These are phyloP conservation scores for Cryptococcus jaspeensis DNA, from an alignment of 1,284 basidiomycete species.

Conservation along the genomic window DNA sequence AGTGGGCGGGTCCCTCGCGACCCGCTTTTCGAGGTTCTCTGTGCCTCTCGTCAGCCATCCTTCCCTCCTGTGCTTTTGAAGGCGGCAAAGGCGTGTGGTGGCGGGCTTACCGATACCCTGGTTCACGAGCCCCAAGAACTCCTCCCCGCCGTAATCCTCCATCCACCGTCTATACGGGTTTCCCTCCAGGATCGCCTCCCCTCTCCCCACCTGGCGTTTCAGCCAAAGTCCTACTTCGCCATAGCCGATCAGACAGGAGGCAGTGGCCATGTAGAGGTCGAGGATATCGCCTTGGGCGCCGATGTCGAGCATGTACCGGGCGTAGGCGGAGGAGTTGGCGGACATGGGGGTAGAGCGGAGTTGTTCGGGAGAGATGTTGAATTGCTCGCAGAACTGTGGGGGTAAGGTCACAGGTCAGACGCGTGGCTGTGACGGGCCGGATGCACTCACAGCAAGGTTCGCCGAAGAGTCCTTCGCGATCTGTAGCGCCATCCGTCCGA, in stretches of 20 bases:
- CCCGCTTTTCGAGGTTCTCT: constrained; percentile 65
- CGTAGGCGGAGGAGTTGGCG: constrained; percentile 72
- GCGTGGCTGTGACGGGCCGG: neutral
- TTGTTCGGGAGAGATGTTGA: constrained; percentile 64
- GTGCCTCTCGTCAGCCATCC: constrained; percentile 2
- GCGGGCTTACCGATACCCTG: constrained; percentile 64
- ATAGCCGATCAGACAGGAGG: constrained; percentile 88
- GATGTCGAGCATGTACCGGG: constrained; percentile 77
- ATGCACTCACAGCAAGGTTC: constrained; percentile 57
- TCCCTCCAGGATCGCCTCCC: constrained; percentile 60
- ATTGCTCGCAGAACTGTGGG: constrained; percentile 62
- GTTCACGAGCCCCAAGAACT: constrained; percentile 69
- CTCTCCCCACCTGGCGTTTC: constrained; percentile 58
- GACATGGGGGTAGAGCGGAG: constrained; percentile 66
- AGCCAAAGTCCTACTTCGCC: constrained; percentile 90
- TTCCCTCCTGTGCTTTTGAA: neutral
- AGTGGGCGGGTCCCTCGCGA: constrained; percentile 66
- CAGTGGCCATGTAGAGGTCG: constrained; percentile 74
- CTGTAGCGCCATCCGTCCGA: constrained; percentile 65
- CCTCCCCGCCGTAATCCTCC: constrained; percentile 70
- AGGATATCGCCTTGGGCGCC: constrained; percentile 71
- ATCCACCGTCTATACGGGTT: constrained; percentile 79
- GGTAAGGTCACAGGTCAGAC: constrained; percentile 9
- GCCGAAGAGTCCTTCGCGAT: constrained; percentile 70
- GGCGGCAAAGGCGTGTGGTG: neutral